These are phyloP conservation scores for Hevea brasiliensis DNA, from an alignment of 345 rosid genomes.

Conservation along the genomic window DNA sequence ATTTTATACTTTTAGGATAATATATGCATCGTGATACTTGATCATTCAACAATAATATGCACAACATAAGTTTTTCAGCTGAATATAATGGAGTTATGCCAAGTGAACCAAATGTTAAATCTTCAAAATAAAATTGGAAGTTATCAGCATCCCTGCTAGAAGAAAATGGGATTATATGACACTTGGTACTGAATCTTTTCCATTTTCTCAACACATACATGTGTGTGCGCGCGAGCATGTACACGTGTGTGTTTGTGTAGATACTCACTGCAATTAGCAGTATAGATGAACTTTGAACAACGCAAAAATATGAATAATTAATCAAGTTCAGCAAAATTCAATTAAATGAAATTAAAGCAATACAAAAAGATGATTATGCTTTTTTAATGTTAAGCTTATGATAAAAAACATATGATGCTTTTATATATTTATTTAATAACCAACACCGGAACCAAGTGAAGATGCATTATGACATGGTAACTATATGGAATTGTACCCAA, in stretches of 20 bases:
- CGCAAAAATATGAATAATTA: neutral
- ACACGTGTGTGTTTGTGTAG: neutral
- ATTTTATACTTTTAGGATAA: too few relatives aligned
- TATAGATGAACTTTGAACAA: neutral
- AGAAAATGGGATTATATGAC: neutral
- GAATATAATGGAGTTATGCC: neutral
- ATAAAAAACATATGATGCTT: neutral
- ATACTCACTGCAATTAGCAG: neutral
- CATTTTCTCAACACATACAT: neutral
- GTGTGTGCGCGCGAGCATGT: too few relatives aligned
- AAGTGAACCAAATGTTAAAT: neutral
- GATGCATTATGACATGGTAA: neutral
- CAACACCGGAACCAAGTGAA: neutral
- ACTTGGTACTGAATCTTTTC: neutral
- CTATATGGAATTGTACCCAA: neutral
- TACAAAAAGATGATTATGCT: neutral
- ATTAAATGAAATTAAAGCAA: neutral
- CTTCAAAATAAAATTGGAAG: neutral
- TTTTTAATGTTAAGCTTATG: too few relatives aligned
- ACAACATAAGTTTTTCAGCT: neutral
- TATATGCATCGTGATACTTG: too few relatives aligned
- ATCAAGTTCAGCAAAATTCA: neutral
- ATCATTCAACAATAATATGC: too few relatives aligned
- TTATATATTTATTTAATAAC: neutral
- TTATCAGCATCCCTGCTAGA: neutral